Percentiles rank a stretch among this genome's conserved stretches.
Evolutionary conservation across 2,329 filamentous ascomycete species (phyloP).

Genomic region (Pseudogymnoascus sp.): DNA sequence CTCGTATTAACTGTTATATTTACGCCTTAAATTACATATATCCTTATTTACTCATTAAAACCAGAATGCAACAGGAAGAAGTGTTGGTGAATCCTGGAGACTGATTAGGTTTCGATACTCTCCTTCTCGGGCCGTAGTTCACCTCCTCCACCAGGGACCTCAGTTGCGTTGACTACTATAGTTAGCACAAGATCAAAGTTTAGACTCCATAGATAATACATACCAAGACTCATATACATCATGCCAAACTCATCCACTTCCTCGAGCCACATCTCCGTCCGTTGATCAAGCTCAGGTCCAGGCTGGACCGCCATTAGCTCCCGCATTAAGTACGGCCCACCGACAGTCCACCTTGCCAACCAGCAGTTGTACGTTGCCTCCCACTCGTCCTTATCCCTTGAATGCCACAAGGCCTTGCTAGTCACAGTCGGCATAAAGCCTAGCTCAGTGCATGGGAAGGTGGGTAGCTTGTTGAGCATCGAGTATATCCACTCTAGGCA

Average conservation of each 20-base stretch:
- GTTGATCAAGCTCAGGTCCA: conserved; percentile 25
- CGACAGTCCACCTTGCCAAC: conserved; percentile 28
- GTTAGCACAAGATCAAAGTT: neutral
- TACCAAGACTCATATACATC: conserved; percentile 32
- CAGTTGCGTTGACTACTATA: neutral
- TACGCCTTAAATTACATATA: neutral
- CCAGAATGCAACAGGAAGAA: neutral
- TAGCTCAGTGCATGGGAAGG: conserved; percentile 31
- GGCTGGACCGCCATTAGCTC: conserved; percentile 27
- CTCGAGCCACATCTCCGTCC: conserved; percentile 34
- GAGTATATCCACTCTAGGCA: conserved; percentile 33
- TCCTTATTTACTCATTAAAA: neutral
- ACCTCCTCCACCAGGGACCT: neutral
- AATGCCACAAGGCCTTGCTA: conserved; percentile 33
- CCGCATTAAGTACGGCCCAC: conserved; percentile 23
- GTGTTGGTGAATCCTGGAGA: neutral
- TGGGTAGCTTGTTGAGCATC: conserved; percentile 27
- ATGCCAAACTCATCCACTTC: conserved; percentile 36
- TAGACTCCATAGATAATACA: neutral
- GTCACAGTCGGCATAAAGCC: conserved; percentile 33
- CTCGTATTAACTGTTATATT: neutral
- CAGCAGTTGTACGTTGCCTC: conserved; percentile 27
- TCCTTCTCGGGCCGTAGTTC: neutral
- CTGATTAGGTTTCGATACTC: neutral
- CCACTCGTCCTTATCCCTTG: conserved; percentile 28